Conservation (phyloP, 2,329 filamentous ascomycete species). For the Colletotrichum sp. region DNA sequence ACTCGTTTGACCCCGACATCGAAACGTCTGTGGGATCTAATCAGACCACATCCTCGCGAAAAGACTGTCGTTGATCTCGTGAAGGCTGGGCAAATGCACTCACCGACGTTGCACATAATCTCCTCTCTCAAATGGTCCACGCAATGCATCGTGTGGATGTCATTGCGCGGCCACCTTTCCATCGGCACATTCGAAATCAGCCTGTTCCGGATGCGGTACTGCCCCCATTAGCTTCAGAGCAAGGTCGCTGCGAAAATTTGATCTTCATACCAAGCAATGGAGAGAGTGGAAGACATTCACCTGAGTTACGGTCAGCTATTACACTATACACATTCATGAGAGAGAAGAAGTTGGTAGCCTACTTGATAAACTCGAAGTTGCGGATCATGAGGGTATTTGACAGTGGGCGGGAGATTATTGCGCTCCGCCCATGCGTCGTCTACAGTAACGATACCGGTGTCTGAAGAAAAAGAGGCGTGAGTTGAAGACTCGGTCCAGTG, state of each 20-base stretch:
- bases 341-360: neutral
- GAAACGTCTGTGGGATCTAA: neutral
- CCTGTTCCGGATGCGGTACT: conserved; percentile 1
- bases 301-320: neutral
- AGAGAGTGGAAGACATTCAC: conserved; percentile 1
- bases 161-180: neutral
- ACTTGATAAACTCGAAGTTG: neutral
- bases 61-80: accelerated
- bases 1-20: neutral
- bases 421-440: neutral
- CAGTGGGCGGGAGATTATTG: neutral
- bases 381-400: neutral
- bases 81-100: neutral
- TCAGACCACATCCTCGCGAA: neutral
- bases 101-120: neutral
- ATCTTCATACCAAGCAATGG: neutral
- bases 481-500: neutral
- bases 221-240: neutral
- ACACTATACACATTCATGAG: neutral
- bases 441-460: neutral
- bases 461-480: neutral
- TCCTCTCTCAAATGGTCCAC: neutral
- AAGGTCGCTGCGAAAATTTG: accelerated
- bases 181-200: neutral
- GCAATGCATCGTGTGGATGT: neutral